Conservation (phyloP, 2,329 filamentous ascomycete species). For the Fusarium coicis region DNA sequence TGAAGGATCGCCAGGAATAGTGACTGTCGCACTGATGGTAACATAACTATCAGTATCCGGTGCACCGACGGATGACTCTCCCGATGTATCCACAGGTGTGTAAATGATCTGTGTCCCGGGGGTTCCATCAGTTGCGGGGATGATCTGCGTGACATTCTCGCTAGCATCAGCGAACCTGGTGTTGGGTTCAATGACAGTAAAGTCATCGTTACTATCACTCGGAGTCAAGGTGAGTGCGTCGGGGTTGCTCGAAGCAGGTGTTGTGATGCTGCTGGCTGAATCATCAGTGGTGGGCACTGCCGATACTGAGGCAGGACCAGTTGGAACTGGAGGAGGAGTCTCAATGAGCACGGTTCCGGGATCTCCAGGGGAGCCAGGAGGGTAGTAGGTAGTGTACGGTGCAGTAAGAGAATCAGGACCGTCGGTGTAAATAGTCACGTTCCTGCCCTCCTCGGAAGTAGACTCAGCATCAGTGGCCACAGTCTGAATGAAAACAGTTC, state of each 20-base stretch:
- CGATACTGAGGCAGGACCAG: slow-evolving; percentile 5
- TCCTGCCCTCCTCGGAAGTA: neutral
- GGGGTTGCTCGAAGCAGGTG: slow-evolving; percentile 8
- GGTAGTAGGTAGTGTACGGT: slow-evolving; percentile 21
- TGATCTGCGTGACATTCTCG: slow-evolving; percentile 26
- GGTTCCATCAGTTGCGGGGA: slow-evolving; percentile 17
- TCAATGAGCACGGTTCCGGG: slow-evolving; percentile 29
- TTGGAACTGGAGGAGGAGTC: slow-evolving; percentile 5
- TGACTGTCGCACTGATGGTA: slow-evolving; percentile 22
- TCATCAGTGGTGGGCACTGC: slow-evolving; percentile 9
- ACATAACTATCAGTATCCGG: slow-evolving; percentile 14
- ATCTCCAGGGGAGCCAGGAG: slow-evolving; percentile 17
- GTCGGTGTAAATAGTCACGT: slow-evolving; percentile 18
- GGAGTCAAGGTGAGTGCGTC: slow-evolving; percentile 25
- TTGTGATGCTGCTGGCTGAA: neutral
- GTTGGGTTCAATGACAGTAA: slow-evolving; percentile 28
- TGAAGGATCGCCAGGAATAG: slow-evolving; percentile 31
- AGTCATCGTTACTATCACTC: slow-evolving; percentile 20
- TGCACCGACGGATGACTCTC: neutral
- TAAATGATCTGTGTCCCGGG: slow-evolving; percentile 28
- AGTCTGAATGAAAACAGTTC: slow-evolving; percentile 26
- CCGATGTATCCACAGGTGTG: slow-evolving; percentile 17
- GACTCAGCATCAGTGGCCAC: slow-evolving; percentile 6
- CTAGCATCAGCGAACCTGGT: slow-evolving; percentile 26
- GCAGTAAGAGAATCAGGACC: slow-evolving; percentile 10